Evolutionary conservation across 345 rosid genomes (phyloP), one percentile per base, ranked within the genome.

Genomic region (Dimocarpus longan): DNA sequence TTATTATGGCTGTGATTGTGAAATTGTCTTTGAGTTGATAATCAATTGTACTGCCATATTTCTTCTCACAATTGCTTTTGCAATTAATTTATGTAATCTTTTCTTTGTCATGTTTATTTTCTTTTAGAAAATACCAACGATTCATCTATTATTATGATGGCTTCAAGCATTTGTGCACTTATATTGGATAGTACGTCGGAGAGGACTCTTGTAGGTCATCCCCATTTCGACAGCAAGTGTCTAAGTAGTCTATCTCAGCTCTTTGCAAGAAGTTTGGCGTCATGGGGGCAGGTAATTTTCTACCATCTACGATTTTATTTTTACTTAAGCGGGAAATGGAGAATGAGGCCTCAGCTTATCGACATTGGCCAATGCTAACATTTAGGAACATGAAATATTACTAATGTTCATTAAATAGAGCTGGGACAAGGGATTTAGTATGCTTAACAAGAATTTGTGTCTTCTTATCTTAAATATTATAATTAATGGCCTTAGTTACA

Each of bases 101-200:
- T 28, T 26, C 21, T 18, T 70, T 8, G 5, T 80, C 54, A 69
- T n/a, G 18, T 68, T 74, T 21, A 0, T 63, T 80, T 68, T 79
- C 15, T 19, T 62, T 44, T 89, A 94, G 97, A 86, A 80, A 68
- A 85, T 68, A 77, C 76, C 62, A 60, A 77, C 71, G 94, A 94
- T 70, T 82, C 78, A 37, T 88, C 94, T 40, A 71, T 83, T 52
- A 62, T 80, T 4, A 86, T 91, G 93, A 89, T 94, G 99, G 95
- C 93, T 79, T 87, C 95, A 69, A 91, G 94, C 84, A 87, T 96
- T 73, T 89, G 93, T 84, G 79, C 93, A 6, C 79, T 95, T 82
- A 79, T 92, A 74, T 81, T 94, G 59, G 98, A 90, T 76, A 79
- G 74, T 52, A 89, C 90, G 68, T 93, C 99, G 57, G 97, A 94